phyloP scores from a whole-genome alignment of 371 early-diverging fungal genomes.

The Batkoa obscura region DNA sequence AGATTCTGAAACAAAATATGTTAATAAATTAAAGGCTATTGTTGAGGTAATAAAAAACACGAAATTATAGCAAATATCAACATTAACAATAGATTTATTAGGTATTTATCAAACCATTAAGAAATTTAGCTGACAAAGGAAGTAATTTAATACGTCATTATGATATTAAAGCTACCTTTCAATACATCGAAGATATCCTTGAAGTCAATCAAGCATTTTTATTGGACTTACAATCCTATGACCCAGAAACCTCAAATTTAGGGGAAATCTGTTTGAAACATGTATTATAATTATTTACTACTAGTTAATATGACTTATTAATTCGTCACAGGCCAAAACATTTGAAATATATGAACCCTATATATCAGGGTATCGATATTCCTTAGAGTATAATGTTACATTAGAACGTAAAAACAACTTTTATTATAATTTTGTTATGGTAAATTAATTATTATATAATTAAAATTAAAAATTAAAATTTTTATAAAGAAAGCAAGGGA shows the following conservation, averaged over 20 bases:
- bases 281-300: background rate
- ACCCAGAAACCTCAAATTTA: background rate
- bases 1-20: background rate
- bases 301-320: background rate
- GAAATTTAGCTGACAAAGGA: background rate
- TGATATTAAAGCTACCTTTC: conserved; percentile 5
- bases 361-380: conserved; percentile 2
- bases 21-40: conserved; percentile 4
- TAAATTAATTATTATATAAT: background rate
- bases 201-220: background rate
- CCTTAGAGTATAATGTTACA: background rate
- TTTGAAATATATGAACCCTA: conserved; percentile 3
- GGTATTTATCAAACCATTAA: conserved; percentile 3
- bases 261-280: background rate
- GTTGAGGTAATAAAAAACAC: background rate
- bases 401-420: background rate
- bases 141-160: background rate
- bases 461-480: background rate
- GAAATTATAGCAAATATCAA: background rate
- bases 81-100: background rate
- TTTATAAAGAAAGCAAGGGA: conserved; percentile 10
- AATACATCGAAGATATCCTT: conserved; percentile 4
- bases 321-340: background rate
- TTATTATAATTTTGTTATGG: background rate
- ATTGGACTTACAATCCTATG: background rate